Base-by-base conservation (phyloP, 164 flowering plant species). In the Vitis rotundifolia region DNA sequence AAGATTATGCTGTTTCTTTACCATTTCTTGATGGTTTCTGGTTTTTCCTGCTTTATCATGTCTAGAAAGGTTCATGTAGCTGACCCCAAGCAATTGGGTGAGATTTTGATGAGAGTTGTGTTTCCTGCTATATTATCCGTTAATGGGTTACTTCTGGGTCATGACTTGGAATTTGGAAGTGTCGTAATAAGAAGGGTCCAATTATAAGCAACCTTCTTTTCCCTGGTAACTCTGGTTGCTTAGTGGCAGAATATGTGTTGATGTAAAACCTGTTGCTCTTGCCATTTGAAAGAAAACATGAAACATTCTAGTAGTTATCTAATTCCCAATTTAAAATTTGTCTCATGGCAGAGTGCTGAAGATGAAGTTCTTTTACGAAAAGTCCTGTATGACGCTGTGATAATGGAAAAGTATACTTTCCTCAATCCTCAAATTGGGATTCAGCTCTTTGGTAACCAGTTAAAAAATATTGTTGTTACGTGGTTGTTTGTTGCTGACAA, bases 401-500 rank as follows among this genome's bases (percentile, higher is more conserved):
- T 83, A 44, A 61, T 74, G 69, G 67, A 68, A 61, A 83, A 84
- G 28, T 71, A 71, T 64, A 52, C 84, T 9, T 78, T 77, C 71
- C 63, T 76, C 16, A 49, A 19, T 48, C 75, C 75, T 58, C 63
- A 61, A 37, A 66, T 55, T 14, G 78, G 77, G 22, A 16, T 56
- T 63, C 71, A 62, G 68, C 69, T 70, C 28, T 11, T 57, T 61
- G 75, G 61, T 9, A 53, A 68, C 61, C 63, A 59, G 60, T 53
- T 70, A 48, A 83, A 69, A 62, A 73, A 60, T 56, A 56, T 82
- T 60, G 80, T 82, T 70, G 11, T 80, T 10, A 47, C 59, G 19
- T 83, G 87, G 87, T 75, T 77, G 65, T 66, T 80, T 59, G 74
- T 80, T 59, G 81, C 75, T 49, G 83, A 86, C 13, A 66, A 66